Evolutionary conservation across 2,329 filamentous ascomycete genomes (phyloP).

Genomic region (Colletotrichum acutatum): DNA sequence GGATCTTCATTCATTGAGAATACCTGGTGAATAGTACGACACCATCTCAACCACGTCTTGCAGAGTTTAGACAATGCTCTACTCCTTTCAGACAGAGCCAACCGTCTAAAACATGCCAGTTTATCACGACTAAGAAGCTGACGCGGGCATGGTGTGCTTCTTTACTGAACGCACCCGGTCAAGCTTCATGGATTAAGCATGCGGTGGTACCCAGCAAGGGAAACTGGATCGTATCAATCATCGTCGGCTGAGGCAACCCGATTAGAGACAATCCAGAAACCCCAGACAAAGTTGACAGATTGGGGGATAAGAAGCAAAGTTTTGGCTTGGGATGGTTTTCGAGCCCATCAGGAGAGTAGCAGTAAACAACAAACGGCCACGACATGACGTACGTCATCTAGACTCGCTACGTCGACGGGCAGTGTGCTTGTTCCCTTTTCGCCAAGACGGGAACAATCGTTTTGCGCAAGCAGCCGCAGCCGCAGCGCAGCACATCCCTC

Average conservation of each 20-base stretch:
- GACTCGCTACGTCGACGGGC: slow-evolving; percentile 8
- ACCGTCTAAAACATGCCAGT: neutral
- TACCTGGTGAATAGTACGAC: neutral
- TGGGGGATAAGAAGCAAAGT: too few relatives aligned
- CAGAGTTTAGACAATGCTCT: neutral
- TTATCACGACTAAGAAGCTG: neutral
- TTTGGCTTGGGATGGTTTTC: too few relatives aligned
- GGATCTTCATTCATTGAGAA: neutral
- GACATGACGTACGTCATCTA: slow-evolving; percentile 19
- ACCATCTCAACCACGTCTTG: neutral
- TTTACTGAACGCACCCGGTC: too few relatives aligned
- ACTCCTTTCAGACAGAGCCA: neutral
- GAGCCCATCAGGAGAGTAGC: neutral
- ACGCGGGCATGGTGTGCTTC: too few relatives aligned
- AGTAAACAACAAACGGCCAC: neutral
- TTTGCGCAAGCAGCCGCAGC: neutral
- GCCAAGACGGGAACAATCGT: slow-evolving; percentile 17
- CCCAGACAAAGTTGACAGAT: neutral
- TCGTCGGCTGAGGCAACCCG: neutral
- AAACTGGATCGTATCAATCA: neutral
- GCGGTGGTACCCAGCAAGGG: too few relatives aligned
- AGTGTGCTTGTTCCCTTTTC: slow-evolving; percentile 25
- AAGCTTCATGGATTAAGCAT: too few relatives aligned
- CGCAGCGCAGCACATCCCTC: neutral
- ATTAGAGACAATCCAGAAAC: neutral